A percentile compares a stretch with the other conserved stretches of the same genome.
Evolutionary conservation across 495 filamentous ascomycete genomes (phyloP).

Genomic region (Beverwykella pulmonaria): DNA sequence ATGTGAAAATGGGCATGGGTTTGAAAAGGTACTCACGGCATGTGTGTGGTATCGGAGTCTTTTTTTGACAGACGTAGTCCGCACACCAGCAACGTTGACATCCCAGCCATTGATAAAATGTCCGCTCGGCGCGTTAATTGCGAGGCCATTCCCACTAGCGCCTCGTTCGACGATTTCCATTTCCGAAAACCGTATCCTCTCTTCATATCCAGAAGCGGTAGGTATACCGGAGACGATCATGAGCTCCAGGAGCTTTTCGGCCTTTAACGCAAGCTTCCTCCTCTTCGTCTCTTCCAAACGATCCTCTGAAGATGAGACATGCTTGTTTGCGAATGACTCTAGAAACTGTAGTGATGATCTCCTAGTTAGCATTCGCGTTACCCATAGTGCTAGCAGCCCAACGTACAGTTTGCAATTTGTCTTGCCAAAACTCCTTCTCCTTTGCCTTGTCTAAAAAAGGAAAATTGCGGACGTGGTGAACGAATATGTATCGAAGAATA

Average conservation of each 20-base stretch:
- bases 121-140: constrained; percentile 85
- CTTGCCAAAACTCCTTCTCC: constrained; percentile 99
- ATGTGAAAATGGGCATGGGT: background rate
- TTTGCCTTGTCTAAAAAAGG: constrained; percentile 93
- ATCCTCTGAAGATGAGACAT: constrained; percentile 95
- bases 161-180: constrained; percentile 94
- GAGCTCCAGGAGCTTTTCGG: constrained; percentile 90
- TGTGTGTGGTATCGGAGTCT: constrained; percentile 90
- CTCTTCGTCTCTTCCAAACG: constrained; percentile 94
- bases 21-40: constrained; percentile 62
- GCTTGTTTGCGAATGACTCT: constrained; percentile 96
- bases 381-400: background rate
- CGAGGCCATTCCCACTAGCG: constrained; percentile 83
- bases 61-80: constrained; percentile 76
- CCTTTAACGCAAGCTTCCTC: constrained; percentile 86
- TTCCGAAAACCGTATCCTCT: constrained; percentile 92
- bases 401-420: constrained; percentile 91
- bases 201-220: constrained; percentile 95
- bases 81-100: constrained; percentile 90
- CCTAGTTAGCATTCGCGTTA: background rate
- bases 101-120: constrained; percentile 94
- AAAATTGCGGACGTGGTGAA: constrained; percentile 96
- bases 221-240: constrained; percentile 99
- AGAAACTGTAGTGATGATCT: constrained; percentile 66
- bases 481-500: constrained; percentile 94